phyloP scores from a whole-genome alignment of 1,284 basidiomycete species.

The Austroboletus niveus region DNA sequence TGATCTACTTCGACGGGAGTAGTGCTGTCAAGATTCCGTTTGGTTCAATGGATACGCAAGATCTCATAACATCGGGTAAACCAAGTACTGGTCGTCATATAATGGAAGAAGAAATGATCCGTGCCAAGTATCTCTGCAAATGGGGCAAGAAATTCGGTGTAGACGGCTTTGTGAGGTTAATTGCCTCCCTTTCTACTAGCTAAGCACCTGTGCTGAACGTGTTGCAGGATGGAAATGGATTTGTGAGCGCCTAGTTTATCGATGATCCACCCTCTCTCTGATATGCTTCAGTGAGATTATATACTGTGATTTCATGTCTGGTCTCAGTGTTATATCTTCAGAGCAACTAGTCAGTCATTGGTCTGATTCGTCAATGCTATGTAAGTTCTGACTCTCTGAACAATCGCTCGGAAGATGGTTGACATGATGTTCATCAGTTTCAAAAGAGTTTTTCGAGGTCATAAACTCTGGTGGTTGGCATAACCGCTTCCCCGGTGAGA shows the following conservation, averaged over 20 bases:
- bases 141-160: constrained; percentile 37
- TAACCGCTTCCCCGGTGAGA: constrained; percentile 36
- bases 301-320: constrained; percentile 46
- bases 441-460: constrained; percentile 9
- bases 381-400: constrained; percentile 3
- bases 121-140: constrained; percentile 34
- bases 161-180: constrained; percentile 40
- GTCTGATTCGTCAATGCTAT: fast-evolving
- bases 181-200: not conserved
- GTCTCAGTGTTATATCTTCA: constrained; percentile 38
- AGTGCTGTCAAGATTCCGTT: constrained; percentile 36
- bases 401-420: not conserved
- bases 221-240: constrained; percentile 45
- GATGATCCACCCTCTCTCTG: not conserved
- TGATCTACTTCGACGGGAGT: constrained; percentile 47
- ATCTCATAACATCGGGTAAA: constrained; percentile 37
- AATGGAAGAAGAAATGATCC: constrained; percentile 24
- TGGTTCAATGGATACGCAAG: constrained; percentile 21
- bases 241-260: constrained; percentile 37
- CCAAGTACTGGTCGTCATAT: constrained; percentile 11
- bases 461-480: constrained; percentile 34
- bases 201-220: not conserved
- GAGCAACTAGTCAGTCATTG: constrained; percentile 15
- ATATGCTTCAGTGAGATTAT: constrained; percentile 44
- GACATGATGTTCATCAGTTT: not conserved